These are phyloP conservation scores for Actinomucor elegans DNA, from an alignment of 371 early-diverging fungal species.

Conservation along the genomic window DNA sequence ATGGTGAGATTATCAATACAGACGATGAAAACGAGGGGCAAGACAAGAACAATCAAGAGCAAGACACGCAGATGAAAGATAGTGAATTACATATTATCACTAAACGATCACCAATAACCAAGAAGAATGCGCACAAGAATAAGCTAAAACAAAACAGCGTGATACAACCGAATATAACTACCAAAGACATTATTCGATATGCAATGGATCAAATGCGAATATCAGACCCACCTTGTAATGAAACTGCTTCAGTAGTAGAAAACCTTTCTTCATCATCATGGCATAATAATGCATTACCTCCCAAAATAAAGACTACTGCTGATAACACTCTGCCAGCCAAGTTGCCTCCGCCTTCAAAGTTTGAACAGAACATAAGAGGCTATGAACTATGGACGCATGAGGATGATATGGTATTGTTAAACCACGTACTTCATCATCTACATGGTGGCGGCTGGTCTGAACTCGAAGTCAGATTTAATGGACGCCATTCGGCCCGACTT, in stretches of 20 bases:
- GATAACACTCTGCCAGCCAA: neutral
- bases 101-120: neutral
- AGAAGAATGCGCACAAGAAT: neutral
- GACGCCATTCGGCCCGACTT: constrained; percentile 25
- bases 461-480: constrained; percentile 21
- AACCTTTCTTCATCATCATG: too few relatives aligned
- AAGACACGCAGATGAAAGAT: neutral
- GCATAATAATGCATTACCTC: too few relatives aligned
- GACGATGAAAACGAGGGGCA: constrained; percentile 28
- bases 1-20: constrained; percentile 38
- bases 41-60: constrained; percentile 1
- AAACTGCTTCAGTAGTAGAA: too few relatives aligned
- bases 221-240: constrained; percentile 2
- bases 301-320: too few relatives aligned
- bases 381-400: constrained; percentile 37
- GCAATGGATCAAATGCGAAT: constrained; percentile 19
- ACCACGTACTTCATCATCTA: constrained; percentile 20
- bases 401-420: constrained; percentile 26
- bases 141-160: too few relatives aligned
- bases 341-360: constrained; percentile 30
- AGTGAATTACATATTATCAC: neutral
- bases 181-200: constrained; percentile 16
- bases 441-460: constrained; percentile 27
- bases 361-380: constrained; percentile 41
- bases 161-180: too few relatives aligned